A percentile compares a stretch with the other conserved stretches of the same genome.
These are phyloP conservation scores for Secale cereale DNA, from an alignment of 176 grass and related monocot genomes.

Conservation along the genomic window DNA sequence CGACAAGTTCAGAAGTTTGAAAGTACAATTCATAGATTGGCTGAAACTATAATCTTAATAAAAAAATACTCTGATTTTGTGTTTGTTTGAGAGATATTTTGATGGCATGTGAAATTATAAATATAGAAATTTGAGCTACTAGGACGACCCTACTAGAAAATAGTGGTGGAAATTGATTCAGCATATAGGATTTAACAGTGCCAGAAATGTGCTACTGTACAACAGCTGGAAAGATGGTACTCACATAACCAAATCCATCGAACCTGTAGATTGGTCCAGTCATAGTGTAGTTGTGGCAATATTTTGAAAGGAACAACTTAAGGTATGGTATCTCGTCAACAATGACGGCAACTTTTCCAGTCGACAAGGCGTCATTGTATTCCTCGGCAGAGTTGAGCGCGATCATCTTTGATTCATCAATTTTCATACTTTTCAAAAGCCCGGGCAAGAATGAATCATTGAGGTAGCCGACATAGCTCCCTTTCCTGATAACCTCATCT, in stretches of 20 bases:
- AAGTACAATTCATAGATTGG: background rate
- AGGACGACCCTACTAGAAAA: background rate
- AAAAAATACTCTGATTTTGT: background rate
- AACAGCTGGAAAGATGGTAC: constrained; percentile 15
- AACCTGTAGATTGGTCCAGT: constrained; percentile 66
- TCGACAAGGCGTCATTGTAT: constrained; percentile 60
- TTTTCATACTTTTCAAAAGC: constrained; percentile 56
- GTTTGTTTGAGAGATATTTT: background rate
- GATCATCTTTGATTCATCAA: constrained; percentile 49
- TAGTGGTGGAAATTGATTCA: background rate
- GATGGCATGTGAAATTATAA: background rate
- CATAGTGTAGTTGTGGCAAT: constrained; percentile 67
- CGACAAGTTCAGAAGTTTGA: background rate
- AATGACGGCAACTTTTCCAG: constrained; percentile 60
- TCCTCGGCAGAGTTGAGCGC: constrained; percentile 43
- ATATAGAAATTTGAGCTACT: background rate
- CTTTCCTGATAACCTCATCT: constrained; percentile 55
- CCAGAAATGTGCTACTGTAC: background rate
- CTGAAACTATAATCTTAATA: background rate
- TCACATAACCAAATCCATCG: constrained; percentile 92
- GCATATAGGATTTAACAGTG: background rate
- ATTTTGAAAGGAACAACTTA: constrained; percentile 60
- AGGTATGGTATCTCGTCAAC: constrained; percentile 94
- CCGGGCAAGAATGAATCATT: constrained; percentile 59
- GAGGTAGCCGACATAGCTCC: constrained; percentile 61